These are phyloP conservation scores for Gautieria morchelliformis DNA, from an alignment of 768 basidiomycete genomes.

Conservation along the genomic window DNA sequence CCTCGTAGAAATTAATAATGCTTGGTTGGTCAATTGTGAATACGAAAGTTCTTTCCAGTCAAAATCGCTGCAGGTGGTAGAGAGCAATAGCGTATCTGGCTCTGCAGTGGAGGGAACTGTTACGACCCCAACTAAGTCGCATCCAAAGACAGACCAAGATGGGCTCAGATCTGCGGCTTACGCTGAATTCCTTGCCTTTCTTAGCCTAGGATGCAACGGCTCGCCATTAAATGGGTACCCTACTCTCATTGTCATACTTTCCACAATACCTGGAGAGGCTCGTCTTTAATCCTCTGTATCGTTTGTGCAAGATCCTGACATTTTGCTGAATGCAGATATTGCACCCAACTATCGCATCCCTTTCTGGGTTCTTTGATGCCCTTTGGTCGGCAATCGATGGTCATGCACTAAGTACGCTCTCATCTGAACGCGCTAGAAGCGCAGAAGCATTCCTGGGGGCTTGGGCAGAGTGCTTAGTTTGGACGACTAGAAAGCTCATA, in stretches of 20 bases:
- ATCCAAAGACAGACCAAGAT: constrained; percentile 6
- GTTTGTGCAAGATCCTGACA: background rate
- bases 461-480: constrained; percentile 59
- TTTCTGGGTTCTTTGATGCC: constrained; percentile 53
- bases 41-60: constrained; percentile 14
- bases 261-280: constrained; percentile 67
- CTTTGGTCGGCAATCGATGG: constrained; percentile 80
- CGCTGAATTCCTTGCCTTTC: constrained; percentile 67
- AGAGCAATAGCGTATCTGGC: constrained; percentile 16
- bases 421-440: constrained; percentile 24
- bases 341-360: constrained; percentile 14
- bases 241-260: constrained; percentile 66
- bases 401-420: constrained; percentile 48
- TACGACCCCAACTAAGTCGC: background rate
- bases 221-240: constrained; percentile 77
- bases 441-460: constrained; percentile 61
- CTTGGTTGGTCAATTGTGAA: constrained; percentile 45
- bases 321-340: background rate
- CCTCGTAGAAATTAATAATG: constrained; percentile 45
- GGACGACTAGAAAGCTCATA: constrained; percentile 16
- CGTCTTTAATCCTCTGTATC: constrained; percentile 22
- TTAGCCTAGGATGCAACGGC: constrained; percentile 71
- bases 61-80: constrained; percentile 28
- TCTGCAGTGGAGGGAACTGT: background rate
- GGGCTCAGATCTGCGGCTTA: constrained; percentile 38